Evolutionary conservation across 108 stramenopile species (phyloP).

Genomic region (Cyclostephanos tholiformis): DNA sequence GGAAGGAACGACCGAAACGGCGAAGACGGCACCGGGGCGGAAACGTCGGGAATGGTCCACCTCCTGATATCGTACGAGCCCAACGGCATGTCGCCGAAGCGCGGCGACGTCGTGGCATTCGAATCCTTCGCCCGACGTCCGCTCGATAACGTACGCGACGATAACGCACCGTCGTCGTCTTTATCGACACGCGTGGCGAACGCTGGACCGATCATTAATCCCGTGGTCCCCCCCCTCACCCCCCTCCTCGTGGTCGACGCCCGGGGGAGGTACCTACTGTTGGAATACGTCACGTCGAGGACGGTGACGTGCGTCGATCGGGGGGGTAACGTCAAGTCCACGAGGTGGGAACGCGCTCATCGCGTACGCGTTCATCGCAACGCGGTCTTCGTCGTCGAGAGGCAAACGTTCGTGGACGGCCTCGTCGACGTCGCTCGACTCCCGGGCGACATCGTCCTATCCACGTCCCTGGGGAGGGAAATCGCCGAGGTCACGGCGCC

Average conservation of each 20-base stretch:
- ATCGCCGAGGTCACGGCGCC: slow-evolving; percentile 60
- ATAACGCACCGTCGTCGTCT: background rate
- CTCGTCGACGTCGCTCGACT: slow-evolving; percentile 66
- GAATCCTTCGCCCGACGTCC: slow-evolving; percentile 83
- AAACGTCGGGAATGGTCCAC: slow-evolving; percentile 58
- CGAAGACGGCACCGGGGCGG: slow-evolving; percentile 6
- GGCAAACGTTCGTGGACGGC: slow-evolving; percentile 71
- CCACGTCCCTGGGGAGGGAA: slow-evolving; percentile 67
- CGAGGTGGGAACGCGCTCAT: slow-evolving; percentile 47
- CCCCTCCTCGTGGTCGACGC: slow-evolving; percentile 69
- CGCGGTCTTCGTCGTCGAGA: slow-evolving; percentile 86
- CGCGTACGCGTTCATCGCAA: slow-evolving; percentile 76
- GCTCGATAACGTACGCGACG: background rate
- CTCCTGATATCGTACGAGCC: slow-evolving; percentile 77
- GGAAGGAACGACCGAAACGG: background rate
- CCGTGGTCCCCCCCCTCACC: slow-evolving; percentile 64
- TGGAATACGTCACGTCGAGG: slow-evolving; percentile 55
- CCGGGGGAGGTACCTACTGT: slow-evolving; percentile 55
- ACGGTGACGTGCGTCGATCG: slow-evolving; percentile 47
- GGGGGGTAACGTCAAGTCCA: slow-evolving; percentile 29
- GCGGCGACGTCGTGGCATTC: slow-evolving; percentile 74
- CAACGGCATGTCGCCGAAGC: slow-evolving; percentile 72
- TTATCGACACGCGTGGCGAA: background rate
- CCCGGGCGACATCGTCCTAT: slow-evolving; percentile 72
- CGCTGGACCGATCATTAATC: slow-evolving; percentile 28